A percentile compares a stretch with the other conserved stretches of the same genome.
These are phyloP conservation scores for Puccinia horiana DNA, from an alignment of 1,284 basidiomycete species.

Conservation along the genomic window DNA sequence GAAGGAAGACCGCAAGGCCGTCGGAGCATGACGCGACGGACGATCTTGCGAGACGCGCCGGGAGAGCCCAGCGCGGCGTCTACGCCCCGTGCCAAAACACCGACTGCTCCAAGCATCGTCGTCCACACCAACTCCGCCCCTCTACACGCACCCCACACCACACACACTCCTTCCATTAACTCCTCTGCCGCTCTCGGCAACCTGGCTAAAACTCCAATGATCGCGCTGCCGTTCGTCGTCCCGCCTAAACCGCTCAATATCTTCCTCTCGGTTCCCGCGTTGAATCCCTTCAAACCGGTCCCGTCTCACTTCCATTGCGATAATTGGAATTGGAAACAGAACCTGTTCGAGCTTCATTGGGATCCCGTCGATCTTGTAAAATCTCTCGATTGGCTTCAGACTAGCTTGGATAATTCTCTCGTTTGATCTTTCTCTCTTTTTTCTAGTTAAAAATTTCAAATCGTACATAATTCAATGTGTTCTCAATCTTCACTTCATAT, in stretches of 20 bases:
- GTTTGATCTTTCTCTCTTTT: neutral
- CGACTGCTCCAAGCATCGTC: no score
- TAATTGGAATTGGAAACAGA: slow-evolving; percentile 44
- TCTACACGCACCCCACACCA: no score
- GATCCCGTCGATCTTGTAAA: slow-evolving; percentile 6
- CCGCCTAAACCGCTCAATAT: slow-evolving; percentile 43
- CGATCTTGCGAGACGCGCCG: no score
- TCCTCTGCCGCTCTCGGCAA: no score
- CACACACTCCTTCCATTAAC: no score
- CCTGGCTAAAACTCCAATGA: slow-evolving; percentile 33
- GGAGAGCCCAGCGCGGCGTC: no score
- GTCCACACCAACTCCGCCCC: no score
- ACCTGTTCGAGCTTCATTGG: slow-evolving; percentile 11
- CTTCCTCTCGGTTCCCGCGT: slow-evolving; percentile 29
- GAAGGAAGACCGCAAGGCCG: no score
- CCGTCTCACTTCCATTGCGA: neutral
- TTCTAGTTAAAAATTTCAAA: neutral
- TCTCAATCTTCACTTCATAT: no score
- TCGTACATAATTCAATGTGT: no score
- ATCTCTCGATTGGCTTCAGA: slow-evolving; percentile 37
- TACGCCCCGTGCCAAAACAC: no score
- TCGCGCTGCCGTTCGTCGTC: slow-evolving; percentile 1
- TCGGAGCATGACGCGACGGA: no score
- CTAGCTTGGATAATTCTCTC: slow-evolving; percentile 15
- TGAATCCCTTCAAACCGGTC: neutral